Evolutionary conservation across 257 asterid species (phyloP).

Genomic region (Nicotiana sylvestris): DNA sequence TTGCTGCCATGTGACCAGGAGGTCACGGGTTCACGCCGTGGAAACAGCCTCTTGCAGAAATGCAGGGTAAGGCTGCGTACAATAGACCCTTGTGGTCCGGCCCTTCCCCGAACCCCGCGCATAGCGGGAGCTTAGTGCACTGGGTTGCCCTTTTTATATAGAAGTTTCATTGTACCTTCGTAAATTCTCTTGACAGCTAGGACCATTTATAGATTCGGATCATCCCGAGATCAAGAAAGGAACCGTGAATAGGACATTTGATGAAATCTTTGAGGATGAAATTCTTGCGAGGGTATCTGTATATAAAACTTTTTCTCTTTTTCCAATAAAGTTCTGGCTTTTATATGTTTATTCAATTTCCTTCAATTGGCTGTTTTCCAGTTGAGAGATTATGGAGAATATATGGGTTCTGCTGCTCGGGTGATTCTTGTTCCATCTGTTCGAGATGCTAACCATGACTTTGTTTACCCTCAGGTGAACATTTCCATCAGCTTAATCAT

Average conservation of each 20-base stretch:
- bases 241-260: constrained; percentile 53
- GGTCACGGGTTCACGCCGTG: no score
- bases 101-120: no score
- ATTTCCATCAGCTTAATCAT: constrained; percentile 10
- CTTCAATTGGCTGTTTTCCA: constrained; percentile 26
- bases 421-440: constrained; percentile 86
- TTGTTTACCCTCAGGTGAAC: constrained; percentile 85
- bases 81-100: no score
- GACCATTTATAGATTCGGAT: constrained; percentile 92
- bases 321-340: not conserved
- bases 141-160: not conserved
- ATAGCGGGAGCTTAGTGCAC: no score
- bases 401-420: constrained; percentile 74
- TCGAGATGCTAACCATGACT: constrained; percentile 95
- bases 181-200: constrained; percentile 55
- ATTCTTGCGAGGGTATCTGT: constrained; percentile 75
- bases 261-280: constrained; percentile 65
- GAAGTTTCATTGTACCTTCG: constrained; percentile 20
- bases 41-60: no score
- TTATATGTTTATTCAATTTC: constrained; percentile 9
- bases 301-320: not conserved
- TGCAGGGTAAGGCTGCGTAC: no score
- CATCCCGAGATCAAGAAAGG: constrained; percentile 83
- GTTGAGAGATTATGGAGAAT: constrained; percentile 95
- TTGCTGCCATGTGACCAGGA: not conserved